Evolutionary conservation across 2,329 filamentous ascomycete species (phyloP), one percentile per base, ranked within the genome.

Genomic region (Clarireedia sp.): DNA sequence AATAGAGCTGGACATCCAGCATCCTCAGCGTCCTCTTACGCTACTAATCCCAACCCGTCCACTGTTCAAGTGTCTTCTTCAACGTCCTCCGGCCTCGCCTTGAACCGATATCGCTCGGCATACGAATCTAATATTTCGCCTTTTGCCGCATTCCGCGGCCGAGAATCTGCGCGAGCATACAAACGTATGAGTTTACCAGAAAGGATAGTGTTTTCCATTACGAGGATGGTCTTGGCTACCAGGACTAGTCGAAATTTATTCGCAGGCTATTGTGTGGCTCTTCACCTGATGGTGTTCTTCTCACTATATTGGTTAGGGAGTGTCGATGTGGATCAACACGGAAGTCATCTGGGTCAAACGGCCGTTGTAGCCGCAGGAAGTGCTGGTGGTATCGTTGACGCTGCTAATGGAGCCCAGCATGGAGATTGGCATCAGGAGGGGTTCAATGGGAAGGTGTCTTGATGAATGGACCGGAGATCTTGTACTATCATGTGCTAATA

Each of bases 81-180:
- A 70, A 81, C 73, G 64, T 78, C 69, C 63, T 82, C 85, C 1
- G 85, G 83, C 4, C 79, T 86, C 52, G 82, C 84, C 14, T 76
- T 94, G 53, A 90, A 96, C 70, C 82, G 90, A 47, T 99, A 99
- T 72, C 83, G 88, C 59, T 86, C 90, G 56, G 89, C 90, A 10
- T 99, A 99, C 73, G 94, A 99, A 73, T 89, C 88, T 43, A 95
- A 94, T 67, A 86, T 99, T 48, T 96, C 90, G 10, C 94, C 94
- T 0, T 99, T 99, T 70, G 91, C 92, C 24, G 90, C 90, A 2
- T 99, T 99, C 74, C 80, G 92, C 45, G 91, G 92, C n/a, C 82
- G 92, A 51, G 95, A 99, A 73, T 91, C 88, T 38, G 86, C 90
- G 6, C 79, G 95, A 48, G 94, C 92, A 1, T 91, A 96, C 71